Conservation (phyloP, 192 early-diverging fungal species). For the Gaertneriomyces semiglobifer region DNA sequence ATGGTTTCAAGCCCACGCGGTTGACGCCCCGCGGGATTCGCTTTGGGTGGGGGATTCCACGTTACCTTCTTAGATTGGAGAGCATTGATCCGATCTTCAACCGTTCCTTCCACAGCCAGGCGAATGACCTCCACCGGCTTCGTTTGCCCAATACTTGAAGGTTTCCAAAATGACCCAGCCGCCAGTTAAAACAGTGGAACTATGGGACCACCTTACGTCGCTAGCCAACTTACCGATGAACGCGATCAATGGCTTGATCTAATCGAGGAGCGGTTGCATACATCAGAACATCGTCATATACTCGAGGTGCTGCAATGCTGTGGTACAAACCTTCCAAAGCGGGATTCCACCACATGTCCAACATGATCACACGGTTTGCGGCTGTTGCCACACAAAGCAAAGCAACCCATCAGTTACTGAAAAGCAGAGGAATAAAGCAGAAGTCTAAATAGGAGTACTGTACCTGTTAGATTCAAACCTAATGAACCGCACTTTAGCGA, state of each 20-base stretch:
- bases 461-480: slow-evolving; percentile 63
- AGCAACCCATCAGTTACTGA: background rate
- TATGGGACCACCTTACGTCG: background rate
- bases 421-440: background rate
- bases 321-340: slow-evolving; percentile 54
- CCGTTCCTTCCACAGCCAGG: slow-evolving; percentile 57
- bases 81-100: slow-evolving; percentile 68
- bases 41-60: background rate
- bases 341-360: slow-evolving; percentile 84
- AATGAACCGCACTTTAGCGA: slow-evolving; percentile 66
- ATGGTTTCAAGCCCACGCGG: background rate
- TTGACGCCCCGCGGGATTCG: background rate
- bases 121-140: slow-evolving; percentile 59
- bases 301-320: background rate
- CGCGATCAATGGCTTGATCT: slow-evolving; percentile 70
- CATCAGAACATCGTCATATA: background rate
- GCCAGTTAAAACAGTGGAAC: background rate
- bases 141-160: slow-evolving; percentile 59
- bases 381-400: slow-evolving; percentile 9
- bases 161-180: background rate
- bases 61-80: slow-evolving; percentile 60
- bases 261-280: slow-evolving; percentile 9
- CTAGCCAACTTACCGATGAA: slow-evolving; percentile 44
- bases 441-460: background rate
- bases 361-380: slow-evolving; percentile 69